Conservation (phyloP, 2,329 filamentous ascomycete species). For the Colletotrichum sp. region DNA sequence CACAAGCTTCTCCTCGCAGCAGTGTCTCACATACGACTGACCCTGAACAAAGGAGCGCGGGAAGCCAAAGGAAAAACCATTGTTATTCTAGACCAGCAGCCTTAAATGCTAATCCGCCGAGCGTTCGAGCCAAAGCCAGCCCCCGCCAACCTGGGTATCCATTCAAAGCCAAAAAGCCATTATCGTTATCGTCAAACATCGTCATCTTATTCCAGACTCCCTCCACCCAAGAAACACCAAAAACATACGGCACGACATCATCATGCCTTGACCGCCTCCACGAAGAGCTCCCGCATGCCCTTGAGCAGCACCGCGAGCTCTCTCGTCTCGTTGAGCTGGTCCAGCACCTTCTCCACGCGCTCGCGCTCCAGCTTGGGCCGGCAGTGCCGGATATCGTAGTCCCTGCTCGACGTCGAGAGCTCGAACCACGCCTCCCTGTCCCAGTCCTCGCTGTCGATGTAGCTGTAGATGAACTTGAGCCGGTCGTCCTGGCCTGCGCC, state of each 20-base stretch:
- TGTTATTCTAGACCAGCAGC: background rate
- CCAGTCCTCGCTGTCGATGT: constrained; percentile 86
- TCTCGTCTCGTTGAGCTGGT: constrained; percentile 80
- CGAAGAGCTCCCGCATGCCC: constrained; percentile 82
- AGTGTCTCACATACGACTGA: background rate
- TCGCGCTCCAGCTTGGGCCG: constrained; percentile 83
- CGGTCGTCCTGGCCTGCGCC: constrained; percentile 84
- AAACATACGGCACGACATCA: background rate
- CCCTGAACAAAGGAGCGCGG: background rate
- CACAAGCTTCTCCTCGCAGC: background rate
- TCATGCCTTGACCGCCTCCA: constrained; percentile 65
- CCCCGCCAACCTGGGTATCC: constrained; percentile 7
- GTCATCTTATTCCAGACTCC: background rate
- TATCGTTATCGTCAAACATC: constrained; percentile 8
- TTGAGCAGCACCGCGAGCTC: constrained; percentile 77
- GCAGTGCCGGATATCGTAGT: constrained; percentile 84
- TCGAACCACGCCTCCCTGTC: constrained; percentile 94
- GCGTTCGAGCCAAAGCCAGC: background rate
- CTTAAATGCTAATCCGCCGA: background rate
- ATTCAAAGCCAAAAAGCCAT: background rate
- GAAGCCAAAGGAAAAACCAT: background rate
- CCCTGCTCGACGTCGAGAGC: constrained; percentile 77
- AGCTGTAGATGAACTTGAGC: constrained; percentile 88
- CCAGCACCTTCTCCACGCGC: constrained; percentile 76
- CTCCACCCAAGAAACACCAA: background rate